Conservation (phyloP, 2,329 filamentous ascomycete genomes). For the Alternaria hordeiaustralica region DNA sequence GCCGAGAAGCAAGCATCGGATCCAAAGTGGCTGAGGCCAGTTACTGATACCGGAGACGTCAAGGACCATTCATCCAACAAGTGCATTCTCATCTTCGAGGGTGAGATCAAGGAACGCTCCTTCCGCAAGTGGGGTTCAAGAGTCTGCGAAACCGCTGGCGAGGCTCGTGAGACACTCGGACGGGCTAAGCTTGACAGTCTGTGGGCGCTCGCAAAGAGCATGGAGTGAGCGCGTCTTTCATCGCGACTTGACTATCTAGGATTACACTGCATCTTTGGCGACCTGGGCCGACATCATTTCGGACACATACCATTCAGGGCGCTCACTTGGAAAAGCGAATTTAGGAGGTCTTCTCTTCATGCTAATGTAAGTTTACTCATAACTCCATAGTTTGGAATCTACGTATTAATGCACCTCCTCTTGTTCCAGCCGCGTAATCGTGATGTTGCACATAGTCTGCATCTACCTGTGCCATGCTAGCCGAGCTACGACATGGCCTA, state of each 20-base stretch:
- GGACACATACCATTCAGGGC: background rate
- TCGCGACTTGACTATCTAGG: background rate
- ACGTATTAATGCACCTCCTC: conserved; percentile 22
- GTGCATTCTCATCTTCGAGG: conserved; percentile 87
- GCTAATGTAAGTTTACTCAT: conserved; percentile 28
- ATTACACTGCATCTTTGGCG: background rate
- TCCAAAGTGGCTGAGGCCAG: conserved; percentile 76
- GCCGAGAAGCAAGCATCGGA: conserved; percentile 67
- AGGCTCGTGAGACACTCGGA: conserved; percentile 80
- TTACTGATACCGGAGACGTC: conserved; percentile 77
- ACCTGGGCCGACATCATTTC: background rate
- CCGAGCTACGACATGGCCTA: background rate
- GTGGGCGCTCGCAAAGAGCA: conserved; percentile 84
- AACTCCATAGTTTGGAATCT: conserved; percentile 24
- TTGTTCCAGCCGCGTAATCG: conserved; percentile 7
- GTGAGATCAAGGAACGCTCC: conserved; percentile 77
- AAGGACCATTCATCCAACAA: conserved; percentile 84
- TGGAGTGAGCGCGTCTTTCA: conserved; percentile 16
- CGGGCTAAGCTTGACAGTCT: conserved; percentile 93
- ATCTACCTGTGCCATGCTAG: background rate
- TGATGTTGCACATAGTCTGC: conserved; percentile 3
- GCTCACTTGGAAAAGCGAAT: background rate
- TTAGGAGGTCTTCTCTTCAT: conserved; percentile 1
- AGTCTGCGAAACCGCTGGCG: conserved; percentile 90
- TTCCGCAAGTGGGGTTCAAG: conserved; percentile 88